A percentile compares a stretch with the other conserved stretches of the same genome.
phyloP scores from a whole-genome alignment of 139 green algal species.

The Gonium pectorale region DNA sequence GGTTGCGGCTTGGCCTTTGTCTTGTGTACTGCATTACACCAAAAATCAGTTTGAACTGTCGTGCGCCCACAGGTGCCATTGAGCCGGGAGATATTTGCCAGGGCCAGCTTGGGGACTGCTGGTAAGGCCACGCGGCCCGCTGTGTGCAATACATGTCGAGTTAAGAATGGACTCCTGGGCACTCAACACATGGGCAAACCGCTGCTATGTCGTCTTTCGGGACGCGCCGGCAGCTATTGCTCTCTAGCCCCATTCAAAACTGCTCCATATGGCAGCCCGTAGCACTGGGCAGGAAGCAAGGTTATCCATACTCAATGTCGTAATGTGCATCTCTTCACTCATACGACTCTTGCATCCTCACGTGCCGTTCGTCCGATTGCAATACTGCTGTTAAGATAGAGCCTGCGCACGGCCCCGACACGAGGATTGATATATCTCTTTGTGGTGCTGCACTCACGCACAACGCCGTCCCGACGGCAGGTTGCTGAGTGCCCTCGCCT shows the following conservation, averaged over 20 bases:
- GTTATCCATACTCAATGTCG: no score
- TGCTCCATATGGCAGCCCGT: background rate
- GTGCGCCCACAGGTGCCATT: conserved; percentile 28
- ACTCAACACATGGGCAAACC: no score
- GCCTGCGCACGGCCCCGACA: no score
- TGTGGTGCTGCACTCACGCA: background rate
- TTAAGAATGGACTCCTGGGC: background rate
- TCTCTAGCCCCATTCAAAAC: background rate
- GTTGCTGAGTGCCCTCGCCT: conserved; percentile 57
- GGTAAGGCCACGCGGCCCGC: background rate
- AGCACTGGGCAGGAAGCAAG: no score
- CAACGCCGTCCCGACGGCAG: conserved; percentile 18
- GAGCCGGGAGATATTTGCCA: conserved; percentile 57
- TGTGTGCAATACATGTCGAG: background rate
- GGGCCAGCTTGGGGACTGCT: conserved; percentile 48
- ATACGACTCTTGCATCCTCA: no score
- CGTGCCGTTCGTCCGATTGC: no score
- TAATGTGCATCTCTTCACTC: no score
- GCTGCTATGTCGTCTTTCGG: conserved; percentile 18
- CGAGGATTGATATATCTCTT: no score
- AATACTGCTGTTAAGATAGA: no score
- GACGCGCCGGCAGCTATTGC: background rate
- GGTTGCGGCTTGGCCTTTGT: no score
- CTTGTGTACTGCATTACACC: no score
- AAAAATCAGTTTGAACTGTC: no score